Conservation (phyloP, 768 basidiomycete genomes). For the Amanita molliuscula region DNA sequence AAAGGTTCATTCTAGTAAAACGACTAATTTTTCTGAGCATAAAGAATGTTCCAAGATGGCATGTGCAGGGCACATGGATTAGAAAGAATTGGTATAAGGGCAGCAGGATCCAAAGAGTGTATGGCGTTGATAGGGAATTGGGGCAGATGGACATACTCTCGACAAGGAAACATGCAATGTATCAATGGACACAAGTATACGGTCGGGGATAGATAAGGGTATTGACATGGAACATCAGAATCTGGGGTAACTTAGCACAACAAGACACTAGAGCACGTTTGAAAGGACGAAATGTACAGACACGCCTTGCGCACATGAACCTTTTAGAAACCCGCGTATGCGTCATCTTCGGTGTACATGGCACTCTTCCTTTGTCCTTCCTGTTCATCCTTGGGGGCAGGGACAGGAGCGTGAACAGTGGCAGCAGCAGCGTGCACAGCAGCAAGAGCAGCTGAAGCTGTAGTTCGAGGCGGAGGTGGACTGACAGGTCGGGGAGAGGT, state of each 20-base stretch:
- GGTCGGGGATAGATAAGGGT: not conserved
- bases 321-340: constrained; percentile 4
- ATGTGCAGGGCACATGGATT: not conserved
- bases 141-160: not conserved
- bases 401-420: not conserved
- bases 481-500: not conserved
- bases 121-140: not conserved
- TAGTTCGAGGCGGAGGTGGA: not conserved
- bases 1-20: not conserved
- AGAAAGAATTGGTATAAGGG: constrained; percentile 3
- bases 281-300: not conserved
- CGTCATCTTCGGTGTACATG: constrained; percentile 2
- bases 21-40: not conserved
- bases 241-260: not conserved
- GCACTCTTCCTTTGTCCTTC: not conserved
- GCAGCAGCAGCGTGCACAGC: not conserved
- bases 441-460: not conserved
- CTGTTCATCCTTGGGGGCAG: not conserved
- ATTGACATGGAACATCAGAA: not conserved
- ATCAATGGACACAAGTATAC: not conserved
- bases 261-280: not conserved
- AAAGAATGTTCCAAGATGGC: not conserved
- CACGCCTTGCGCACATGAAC: not conserved
- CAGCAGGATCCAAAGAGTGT: not conserved
- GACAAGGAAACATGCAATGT: not conserved